A percentile compares a stretch with the other conserved stretches of the same genome.
These are phyloP conservation scores for Moniliophthora roreri DNA, from an alignment of 1,284 basidiomycete species.

Conservation along the genomic window DNA sequence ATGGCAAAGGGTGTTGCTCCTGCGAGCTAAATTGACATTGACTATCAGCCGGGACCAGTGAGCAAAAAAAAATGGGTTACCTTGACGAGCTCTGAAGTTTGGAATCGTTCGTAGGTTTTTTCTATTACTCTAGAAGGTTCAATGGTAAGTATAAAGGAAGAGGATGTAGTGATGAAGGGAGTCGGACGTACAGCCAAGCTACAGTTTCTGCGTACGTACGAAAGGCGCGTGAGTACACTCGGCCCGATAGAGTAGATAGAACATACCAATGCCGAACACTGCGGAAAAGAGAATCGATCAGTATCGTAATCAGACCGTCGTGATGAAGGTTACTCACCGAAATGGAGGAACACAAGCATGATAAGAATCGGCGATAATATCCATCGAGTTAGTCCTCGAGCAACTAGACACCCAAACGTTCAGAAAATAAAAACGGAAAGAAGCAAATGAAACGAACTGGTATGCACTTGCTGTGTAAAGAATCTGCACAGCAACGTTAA, in stretches of 20 bases:
- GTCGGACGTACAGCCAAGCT: slow-evolving; percentile 26
- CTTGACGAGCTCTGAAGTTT: slow-evolving; percentile 27
- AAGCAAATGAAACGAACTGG: slow-evolving; percentile 19
- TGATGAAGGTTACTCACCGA: slow-evolving; percentile 22
- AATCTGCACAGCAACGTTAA: slow-evolving; percentile 27
- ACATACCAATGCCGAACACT: slow-evolving; percentile 21
- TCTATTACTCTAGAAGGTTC: slow-evolving; percentile 33
- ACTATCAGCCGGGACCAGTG: neutral
- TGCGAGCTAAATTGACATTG: slow-evolving; percentile 25
- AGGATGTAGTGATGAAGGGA: neutral
- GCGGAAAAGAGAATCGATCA: neutral
- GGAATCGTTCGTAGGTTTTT: slow-evolving; percentile 29
- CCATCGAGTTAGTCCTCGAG: slow-evolving; percentile 26
- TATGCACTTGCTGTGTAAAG: slow-evolving; percentile 35
- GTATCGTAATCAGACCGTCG: neutral
- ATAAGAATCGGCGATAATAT: slow-evolving; percentile 30
- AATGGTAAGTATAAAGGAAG: neutral
- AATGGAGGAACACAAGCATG: slow-evolving; percentile 32
- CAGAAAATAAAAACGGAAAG: neutral
- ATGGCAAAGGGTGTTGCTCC: slow-evolving; percentile 39
- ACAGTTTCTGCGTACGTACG: slow-evolving; percentile 31
- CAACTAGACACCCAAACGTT: slow-evolving; percentile 23
- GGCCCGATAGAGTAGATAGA: slow-evolving; percentile 28
- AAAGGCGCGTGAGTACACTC: neutral
- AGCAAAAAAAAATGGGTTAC: slow-evolving; percentile 18